phyloP scores from a whole-genome alignment of 208 protist genomes.

The Trypanosoma grayi region DNA sequence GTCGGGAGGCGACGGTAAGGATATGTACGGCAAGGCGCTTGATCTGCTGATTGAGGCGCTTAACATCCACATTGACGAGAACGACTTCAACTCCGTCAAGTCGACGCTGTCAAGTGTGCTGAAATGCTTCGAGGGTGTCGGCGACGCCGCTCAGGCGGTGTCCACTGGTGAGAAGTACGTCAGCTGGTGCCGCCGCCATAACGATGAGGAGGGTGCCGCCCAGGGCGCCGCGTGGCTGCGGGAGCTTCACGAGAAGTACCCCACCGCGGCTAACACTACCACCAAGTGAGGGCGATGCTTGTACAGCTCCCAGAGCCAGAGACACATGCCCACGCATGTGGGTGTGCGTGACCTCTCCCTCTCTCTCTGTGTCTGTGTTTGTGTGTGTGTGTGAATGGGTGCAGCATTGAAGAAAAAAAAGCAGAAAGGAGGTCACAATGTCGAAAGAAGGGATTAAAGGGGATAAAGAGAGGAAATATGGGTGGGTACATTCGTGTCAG shows the following conservation, averaged over 20 bases:
- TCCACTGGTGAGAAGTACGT: slow-evolving; percentile 84
- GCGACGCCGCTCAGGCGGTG: slow-evolving; percentile 71
- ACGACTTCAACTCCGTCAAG: slow-evolving; percentile 76
- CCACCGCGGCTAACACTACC: neutral
- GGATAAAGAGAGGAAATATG: too few relatives aligned
- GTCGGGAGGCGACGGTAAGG: slow-evolving; percentile 44
- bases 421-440: too few relatives aligned
- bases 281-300: neutral
- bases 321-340: too few relatives aligned
- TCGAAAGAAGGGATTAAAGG: too few relatives aligned
- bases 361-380: too few relatives aligned
- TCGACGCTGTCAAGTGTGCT: slow-evolving; percentile 60
- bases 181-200: slow-evolving; percentile 80
- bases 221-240: slow-evolving; percentile 60
- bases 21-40: slow-evolving; percentile 75
- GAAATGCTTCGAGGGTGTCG: slow-evolving; percentile 85
- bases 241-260: slow-evolving; percentile 35
- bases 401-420: too few relatives aligned
- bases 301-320: neutral
- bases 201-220: slow-evolving; percentile 58
- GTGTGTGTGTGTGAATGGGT: too few relatives aligned
- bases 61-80: slow-evolving; percentile 85
- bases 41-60: slow-evolving; percentile 83
- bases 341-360: too few relatives aligned
- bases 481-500: too few relatives aligned